Evolutionary conservation across 176 grass and related monocot species (phyloP).

Genomic region (Phoenix dactylifera): DNA sequence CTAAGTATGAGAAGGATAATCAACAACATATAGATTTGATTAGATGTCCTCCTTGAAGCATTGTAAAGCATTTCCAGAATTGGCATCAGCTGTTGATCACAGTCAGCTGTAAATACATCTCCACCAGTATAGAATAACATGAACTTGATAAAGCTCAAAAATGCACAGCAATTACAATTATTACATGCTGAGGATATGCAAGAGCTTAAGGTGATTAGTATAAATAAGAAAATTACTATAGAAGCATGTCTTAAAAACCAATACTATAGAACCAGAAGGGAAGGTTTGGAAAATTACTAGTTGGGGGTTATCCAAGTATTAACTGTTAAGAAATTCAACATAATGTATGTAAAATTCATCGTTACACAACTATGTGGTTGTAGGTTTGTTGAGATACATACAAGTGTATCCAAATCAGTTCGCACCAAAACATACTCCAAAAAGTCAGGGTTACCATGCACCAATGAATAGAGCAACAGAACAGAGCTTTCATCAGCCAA

Average conservation of each 20-base stretch:
- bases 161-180: too few species aligned
- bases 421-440: conserved; percentile 95
- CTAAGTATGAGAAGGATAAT: conserved; percentile 97
- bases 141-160: too few species aligned
- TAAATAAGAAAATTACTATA: too few species aligned
- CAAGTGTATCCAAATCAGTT: conserved; percentile 97
- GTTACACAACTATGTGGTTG: not conserved
- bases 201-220: too few species aligned
- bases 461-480: conserved; percentile 85
- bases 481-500: conserved; percentile 85
- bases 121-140: too few species aligned
- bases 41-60: conserved; percentile 91
- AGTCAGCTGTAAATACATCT: conserved; percentile 1
- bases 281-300: too few species aligned
- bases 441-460: conserved; percentile 94
- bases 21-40: conserved; percentile 98
- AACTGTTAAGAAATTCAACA: not conserved
- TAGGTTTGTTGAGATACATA: conserved; percentile 26
- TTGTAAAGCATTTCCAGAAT: conserved; percentile 97
- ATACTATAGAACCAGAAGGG: too few species aligned
- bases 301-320: too few species aligned
- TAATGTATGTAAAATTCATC: not conserved
- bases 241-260: too few species aligned
- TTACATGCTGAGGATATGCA: too few species aligned
- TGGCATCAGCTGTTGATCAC: conserved; percentile 64